Evolutionary conservation across 495 filamentous ascomycete species (phyloP).

Genomic region (Penicillium coffeae): DNA sequence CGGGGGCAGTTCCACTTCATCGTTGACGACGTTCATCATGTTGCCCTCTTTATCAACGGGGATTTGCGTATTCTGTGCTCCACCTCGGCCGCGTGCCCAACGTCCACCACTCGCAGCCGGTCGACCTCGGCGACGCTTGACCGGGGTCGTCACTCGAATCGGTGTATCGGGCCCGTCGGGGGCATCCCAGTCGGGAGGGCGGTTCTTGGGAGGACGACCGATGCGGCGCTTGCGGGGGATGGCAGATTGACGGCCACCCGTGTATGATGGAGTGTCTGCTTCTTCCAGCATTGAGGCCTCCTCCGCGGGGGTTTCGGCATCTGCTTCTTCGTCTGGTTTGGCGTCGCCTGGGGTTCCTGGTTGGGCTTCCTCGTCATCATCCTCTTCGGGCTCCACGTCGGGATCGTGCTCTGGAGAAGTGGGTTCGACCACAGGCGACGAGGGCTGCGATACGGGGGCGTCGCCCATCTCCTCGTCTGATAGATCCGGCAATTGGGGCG

Average conservation of each 20-base stretch:
- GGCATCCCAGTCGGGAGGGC: conserved; percentile 68
- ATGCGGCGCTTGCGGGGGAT: conserved; percentile 73
- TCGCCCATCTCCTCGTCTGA: conserved; percentile 51
- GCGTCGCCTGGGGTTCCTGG: conserved; percentile 17
- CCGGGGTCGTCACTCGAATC: conserved; percentile 54
- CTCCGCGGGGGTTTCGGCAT: conserved; percentile 35
- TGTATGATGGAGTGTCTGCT: conserved; percentile 27
- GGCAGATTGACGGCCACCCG: conserved; percentile 41
- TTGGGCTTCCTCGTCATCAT: conserved; percentile 21
- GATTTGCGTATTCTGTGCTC: conserved; percentile 72
- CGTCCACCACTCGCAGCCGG: conserved; percentile 65
- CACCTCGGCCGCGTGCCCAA: conserved; percentile 62
- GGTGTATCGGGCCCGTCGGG: conserved; percentile 54
- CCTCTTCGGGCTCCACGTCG: conserved; percentile 24
- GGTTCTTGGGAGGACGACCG: conserved; percentile 82
- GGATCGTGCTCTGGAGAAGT: conserved; percentile 29
- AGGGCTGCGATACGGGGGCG: conserved; percentile 35
- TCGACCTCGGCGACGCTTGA: conserved; percentile 63
- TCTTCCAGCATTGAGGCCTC: conserved; percentile 34
- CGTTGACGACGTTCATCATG: conserved; percentile 82
- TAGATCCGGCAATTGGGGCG: conserved; percentile 38
- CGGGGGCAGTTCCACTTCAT: conserved; percentile 84
- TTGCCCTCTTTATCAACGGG: conserved; percentile 94
- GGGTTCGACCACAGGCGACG: conserved; percentile 30
- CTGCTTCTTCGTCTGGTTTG: conserved; percentile 29